Evolutionary conservation across 495 filamentous ascomycete genomes (phyloP).

Genomic region (Endocarpon pusillum): DNA sequence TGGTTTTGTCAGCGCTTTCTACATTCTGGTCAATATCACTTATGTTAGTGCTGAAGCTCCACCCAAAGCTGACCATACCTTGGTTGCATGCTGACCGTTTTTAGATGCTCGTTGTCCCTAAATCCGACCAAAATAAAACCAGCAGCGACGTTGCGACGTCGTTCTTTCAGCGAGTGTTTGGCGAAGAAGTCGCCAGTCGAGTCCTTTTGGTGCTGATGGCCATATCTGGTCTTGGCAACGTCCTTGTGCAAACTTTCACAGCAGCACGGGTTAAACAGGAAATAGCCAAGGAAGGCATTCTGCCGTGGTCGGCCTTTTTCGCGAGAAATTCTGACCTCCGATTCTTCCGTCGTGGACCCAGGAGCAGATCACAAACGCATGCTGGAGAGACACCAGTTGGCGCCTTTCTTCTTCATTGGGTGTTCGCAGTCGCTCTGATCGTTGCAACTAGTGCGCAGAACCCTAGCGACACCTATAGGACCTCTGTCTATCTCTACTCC

Average conservation of each 20-base stretch:
- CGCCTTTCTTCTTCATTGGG: slow-evolving; percentile 27
- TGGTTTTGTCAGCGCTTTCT: slow-evolving; percentile 17
- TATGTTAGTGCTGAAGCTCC: slow-evolving; percentile 20
- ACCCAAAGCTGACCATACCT: slow-evolving; percentile 6
- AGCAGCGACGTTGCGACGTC: slow-evolving; percentile 8
- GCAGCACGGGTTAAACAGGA: slow-evolving; percentile 28
- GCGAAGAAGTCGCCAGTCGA: slow-evolving; percentile 9
- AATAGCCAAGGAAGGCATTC: slow-evolving; percentile 20
- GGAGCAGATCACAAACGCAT: neutral
- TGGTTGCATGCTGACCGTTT: neutral
- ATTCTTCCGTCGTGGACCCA: neutral
- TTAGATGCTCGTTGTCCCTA: neutral
- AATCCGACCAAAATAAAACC: neutral
- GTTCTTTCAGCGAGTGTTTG: slow-evolving; percentile 13
- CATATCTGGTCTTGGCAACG: slow-evolving; percentile 31
- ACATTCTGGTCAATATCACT: slow-evolving; percentile 26
- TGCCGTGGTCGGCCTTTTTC: slow-evolving; percentile 30
- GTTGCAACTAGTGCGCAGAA: slow-evolving; percentile 11
- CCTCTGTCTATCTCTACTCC: slow-evolving; percentile 15
- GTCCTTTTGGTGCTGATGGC: slow-evolving; percentile 25
- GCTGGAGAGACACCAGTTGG: slow-evolving; percentile 9
- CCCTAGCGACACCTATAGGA: slow-evolving; percentile 13
- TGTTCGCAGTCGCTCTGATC: slow-evolving; percentile 23
- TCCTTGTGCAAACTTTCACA: slow-evolving; percentile 33
- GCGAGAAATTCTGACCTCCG: slow-evolving; percentile 17